These are phyloP conservation scores for Paraphoma chrysanthemicola DNA, from an alignment of 2,329 filamentous ascomycete species.

Conservation along the genomic window DNA sequence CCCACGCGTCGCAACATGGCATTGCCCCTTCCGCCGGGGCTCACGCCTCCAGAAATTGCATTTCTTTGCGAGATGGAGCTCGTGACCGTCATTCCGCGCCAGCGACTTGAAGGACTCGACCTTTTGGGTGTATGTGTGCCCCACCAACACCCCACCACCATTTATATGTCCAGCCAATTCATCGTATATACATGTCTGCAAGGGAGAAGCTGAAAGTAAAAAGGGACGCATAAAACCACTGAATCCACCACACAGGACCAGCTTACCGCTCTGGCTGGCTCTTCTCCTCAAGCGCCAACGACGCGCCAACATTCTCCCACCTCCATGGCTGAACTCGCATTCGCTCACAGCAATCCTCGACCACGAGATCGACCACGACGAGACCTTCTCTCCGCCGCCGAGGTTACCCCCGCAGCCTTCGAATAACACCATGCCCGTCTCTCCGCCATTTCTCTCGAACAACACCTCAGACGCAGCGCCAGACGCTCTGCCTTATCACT, in stretches of 20 bases:
- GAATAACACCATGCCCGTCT: constrained; percentile 43
- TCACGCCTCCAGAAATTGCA: constrained; percentile 86
- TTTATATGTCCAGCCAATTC: no score
- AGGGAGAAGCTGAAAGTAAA: constrained; percentile 10
- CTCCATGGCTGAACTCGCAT: constrained; percentile 82
- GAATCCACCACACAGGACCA: constrained; percentile 78
- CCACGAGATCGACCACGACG: constrained; percentile 76
- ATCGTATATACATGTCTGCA: neutral
- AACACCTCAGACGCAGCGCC: constrained; percentile 73
- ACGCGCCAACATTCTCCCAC: constrained; percentile 89
- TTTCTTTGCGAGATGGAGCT: constrained; percentile 98
- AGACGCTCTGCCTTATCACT: constrained; percentile 87
- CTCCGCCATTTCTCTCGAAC: constrained; percentile 78
- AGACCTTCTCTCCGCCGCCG: constrained; percentile 77
- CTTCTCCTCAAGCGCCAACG: constrained; percentile 93
- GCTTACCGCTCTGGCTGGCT: constrained; percentile 91
- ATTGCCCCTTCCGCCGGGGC: constrained; percentile 67
- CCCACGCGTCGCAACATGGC: constrained; percentile 58
- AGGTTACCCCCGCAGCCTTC: constrained; percentile 68
- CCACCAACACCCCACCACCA: constrained; percentile 37
- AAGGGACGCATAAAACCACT: constrained; percentile 81
- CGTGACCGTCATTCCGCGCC: constrained; percentile 89
- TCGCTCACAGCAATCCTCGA: constrained; percentile 80
- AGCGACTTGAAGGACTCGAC: constrained; percentile 84
- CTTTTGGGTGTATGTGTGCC: constrained; percentile 77